Conservation (phyloP, 2,329 filamentous ascomycete genomes). For the Kalaharituber pfeilii region DNA sequence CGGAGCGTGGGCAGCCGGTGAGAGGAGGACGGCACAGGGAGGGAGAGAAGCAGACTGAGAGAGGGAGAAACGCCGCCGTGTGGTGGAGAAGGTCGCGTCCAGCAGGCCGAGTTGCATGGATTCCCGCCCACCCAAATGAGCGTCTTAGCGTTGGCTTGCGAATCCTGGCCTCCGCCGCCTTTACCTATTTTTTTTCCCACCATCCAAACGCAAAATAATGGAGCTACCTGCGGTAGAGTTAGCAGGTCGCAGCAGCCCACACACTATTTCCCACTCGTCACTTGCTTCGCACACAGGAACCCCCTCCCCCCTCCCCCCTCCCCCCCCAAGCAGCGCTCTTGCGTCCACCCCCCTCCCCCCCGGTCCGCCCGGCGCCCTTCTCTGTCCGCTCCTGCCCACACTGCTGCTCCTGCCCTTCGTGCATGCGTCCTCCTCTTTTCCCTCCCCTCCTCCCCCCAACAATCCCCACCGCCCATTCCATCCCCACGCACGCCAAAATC, state of each 20-base stretch:
- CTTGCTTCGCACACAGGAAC: constrained; percentile 5
- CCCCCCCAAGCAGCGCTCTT: constrained; percentile 13
- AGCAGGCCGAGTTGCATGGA: neutral
- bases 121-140: neutral
- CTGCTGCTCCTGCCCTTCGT: constrained; percentile 25
- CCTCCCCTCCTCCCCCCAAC: constrained; percentile 24
- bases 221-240: constrained; percentile 5
- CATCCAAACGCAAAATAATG: constrained; percentile 2
- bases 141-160: neutral
- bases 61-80: neutral
- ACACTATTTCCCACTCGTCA: neutral
- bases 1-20: neutral
- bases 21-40: neutral
- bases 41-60: neutral
- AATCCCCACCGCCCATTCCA: constrained; percentile 25
- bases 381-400: constrained; percentile 24
- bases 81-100: neutral
- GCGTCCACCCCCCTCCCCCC: constrained; percentile 23
- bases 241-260: constrained; percentile 10
- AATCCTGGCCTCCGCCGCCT: neutral
- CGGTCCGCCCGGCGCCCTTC: constrained; percentile 25
- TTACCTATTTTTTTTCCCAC: constrained; percentile 1
- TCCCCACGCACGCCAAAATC: constrained; percentile 2
- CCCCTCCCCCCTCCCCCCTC: constrained; percentile 22
- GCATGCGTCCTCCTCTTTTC: constrained; percentile 25